Evolutionary conservation across 495 filamentous ascomycete genomes (phyloP), one percentile per base, ranked within the genome.

Genomic region (Penicillium tannophilum): DNA sequence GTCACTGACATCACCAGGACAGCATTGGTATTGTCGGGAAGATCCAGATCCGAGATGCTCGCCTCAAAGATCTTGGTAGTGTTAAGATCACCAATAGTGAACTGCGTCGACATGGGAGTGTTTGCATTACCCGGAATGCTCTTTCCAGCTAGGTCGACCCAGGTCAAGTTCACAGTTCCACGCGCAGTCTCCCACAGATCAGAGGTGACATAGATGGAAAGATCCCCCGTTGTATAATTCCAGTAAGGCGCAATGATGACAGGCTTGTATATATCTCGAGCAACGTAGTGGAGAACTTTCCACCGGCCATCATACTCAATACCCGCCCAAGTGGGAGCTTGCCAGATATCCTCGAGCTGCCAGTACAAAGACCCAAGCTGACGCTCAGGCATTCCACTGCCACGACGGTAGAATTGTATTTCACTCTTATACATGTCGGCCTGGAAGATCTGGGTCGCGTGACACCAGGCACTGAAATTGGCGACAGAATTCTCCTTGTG

Each of bases 331-430:
- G 85, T 83, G 0, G 86, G 86, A 8, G 85, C 86, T 63, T 86
- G 83, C 86, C 86, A 88, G 63, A 88, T 84, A 69, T 88, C 86
- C 58, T 89, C 83, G 1, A 89, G 72, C 66, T 89, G 86, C 87
- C 87, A 89, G 66, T 89, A 89, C 8, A 89, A 65, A 6, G 79
- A 79, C 0, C 87, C 87, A 2, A 88, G 74, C 64, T 88, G 85
- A 4, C 82, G 76, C 46, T 88, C 78, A 0, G 82, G 84, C 64
- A 78, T 67, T 1, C 85, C 85, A 43, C 80, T 83, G 7, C 86
- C 86, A 20, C 83, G 77, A 6, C 86, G 85, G 63, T 89, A 88
- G 73, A 84, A 88, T 46, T 84, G 79, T 36, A 88, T 88, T 65
- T 89, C 74, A 60, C 72, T 79, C 45, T 79, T 82, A 71, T 88